These are phyloP conservation scores for Dillenia suffruticosa DNA, from an alignment of 164 flowering plant genomes.

Conservation along the genomic window DNA sequence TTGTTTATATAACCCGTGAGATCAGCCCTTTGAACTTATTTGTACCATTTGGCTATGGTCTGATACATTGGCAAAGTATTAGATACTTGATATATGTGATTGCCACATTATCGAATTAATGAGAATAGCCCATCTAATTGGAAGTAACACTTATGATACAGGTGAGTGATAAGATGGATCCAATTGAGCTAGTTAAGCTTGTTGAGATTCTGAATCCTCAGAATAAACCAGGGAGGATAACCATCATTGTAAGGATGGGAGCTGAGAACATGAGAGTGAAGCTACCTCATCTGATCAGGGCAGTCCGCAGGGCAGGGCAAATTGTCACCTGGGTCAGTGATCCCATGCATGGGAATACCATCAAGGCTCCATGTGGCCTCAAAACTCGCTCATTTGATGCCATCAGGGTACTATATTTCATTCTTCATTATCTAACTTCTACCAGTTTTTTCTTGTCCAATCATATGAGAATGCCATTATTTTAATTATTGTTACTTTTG, in stretches of 20 bases:
- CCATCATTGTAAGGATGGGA: constrained; percentile 81
- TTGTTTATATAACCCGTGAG: too few relatives aligned
- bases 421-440: background rate
- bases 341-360: constrained; percentile 98
- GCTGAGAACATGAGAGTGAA: constrained; percentile 99
- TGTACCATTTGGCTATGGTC: too few relatives aligned
- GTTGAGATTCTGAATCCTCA: constrained; percentile 76
- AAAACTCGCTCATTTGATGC: constrained; percentile 93
- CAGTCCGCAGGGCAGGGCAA: constrained; percentile 78
- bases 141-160: constrained; percentile 22
- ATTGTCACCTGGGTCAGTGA: constrained; percentile 97
- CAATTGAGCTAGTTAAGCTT: constrained; percentile 74
- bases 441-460: too few relatives aligned
- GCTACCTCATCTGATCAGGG: constrained; percentile 87
- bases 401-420: constrained; percentile 55
- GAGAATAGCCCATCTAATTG: background rate
- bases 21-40: too few relatives aligned
- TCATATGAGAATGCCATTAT: too few relatives aligned
- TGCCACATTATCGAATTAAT: background rate
- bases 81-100: too few relatives aligned
- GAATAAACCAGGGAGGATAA: constrained; percentile 85
- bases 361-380: constrained; percentile 94
- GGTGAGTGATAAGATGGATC: constrained; percentile 97
- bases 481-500: too few relatives aligned
- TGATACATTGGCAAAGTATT: too few relatives aligned